Evolutionary conservation across 257 asterid species (phyloP).

Genomic region (Gentiana macrophylla): DNA sequence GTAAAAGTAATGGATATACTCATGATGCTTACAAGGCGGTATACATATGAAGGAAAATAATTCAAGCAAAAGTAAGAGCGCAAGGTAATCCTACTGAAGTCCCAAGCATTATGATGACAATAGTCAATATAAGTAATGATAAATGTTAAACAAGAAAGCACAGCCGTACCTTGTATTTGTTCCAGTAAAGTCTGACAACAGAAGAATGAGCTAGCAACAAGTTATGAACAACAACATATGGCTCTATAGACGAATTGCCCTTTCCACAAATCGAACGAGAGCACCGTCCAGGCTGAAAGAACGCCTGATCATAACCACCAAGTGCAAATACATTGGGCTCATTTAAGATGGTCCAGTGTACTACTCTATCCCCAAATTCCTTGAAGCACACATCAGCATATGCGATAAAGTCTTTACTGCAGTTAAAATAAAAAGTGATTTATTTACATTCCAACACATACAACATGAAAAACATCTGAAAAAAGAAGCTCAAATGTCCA

Average conservation of each 20-base stretch:
- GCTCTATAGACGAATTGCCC: slow-evolving; percentile 32
- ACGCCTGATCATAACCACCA: slow-evolving; percentile 26
- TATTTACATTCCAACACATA: background rate
- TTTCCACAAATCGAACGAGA: slow-evolving; percentile 9
- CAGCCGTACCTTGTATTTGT: slow-evolving; percentile 23
- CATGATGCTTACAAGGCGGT: too few species aligned
- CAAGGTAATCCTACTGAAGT: background rate
- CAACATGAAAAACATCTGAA: background rate
- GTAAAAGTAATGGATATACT: too few species aligned
- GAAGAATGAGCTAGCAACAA: slow-evolving; percentile 36
- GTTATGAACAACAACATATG: slow-evolving; percentile 30
- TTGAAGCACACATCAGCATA: slow-evolving; percentile 37
- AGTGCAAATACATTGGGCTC: slow-evolving; percentile 25
- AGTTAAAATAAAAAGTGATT: background rate
- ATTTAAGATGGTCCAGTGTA: slow-evolving; percentile 35
- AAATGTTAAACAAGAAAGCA: background rate
- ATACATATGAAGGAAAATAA: too few species aligned
- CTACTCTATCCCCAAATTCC: slow-evolving; percentile 41
- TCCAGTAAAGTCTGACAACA: slow-evolving; percentile 16
- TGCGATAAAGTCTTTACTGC: slow-evolving; percentile 34
- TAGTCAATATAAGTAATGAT: background rate
- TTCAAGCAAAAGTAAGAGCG: too few species aligned
- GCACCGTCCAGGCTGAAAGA: slow-evolving; percentile 28
- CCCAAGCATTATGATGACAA: background rate
- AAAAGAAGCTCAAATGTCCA: background rate